Base-by-base conservation (phyloP, 2,329 filamentous ascomycete genomes). In the Cadophora sp. region DNA sequence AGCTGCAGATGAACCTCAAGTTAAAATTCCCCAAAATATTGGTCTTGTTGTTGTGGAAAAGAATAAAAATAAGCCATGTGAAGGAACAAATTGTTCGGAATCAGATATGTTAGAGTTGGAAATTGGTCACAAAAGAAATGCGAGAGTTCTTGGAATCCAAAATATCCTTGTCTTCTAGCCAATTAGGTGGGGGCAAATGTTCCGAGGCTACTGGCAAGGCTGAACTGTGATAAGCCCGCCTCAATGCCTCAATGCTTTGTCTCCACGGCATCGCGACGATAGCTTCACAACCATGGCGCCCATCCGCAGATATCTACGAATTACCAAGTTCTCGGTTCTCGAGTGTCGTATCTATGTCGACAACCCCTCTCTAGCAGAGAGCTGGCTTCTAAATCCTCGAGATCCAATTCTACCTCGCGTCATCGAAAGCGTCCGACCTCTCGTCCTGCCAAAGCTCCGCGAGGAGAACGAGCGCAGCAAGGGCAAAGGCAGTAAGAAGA, bases 291-390 rank as follows among this genome's bases (percentile, higher is more conserved):
- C 43, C 29, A 97, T 97, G 94, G 91, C 94, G 14, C 94, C 94
- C 12, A 88, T 97, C 59, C 89, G 94, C 68, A 89, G 94, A 75
- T 97, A 98, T 79, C 85, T 98, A 65, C 89, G 95, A 63, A 97
- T 98, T 74, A 95, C 92, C 65, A 94, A 95, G 78, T 92, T 93
- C 79, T 97, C 95, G 4, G 94, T 97, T 37, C 86, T 99, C n/a
- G 96, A 99, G 85, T 94, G 93, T 72, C 94, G 94, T 72, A 96
- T 99, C 73, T 98, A 98, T 80, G 89, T 97, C 58, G 95, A 98
- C 72, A 94, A 95, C 75, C 96, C 96, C 0, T 88, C 91, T 14
- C 88, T 97, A 69, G 88, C 89, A 27, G 88, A 93, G 72, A 90
- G 91, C 76, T 97, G 97, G 89, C 87, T 99, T 22, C 86, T 97